These are phyloP conservation scores for Boechera stricta DNA, from an alignment of 345 rosid species.

Conservation along the genomic window DNA sequence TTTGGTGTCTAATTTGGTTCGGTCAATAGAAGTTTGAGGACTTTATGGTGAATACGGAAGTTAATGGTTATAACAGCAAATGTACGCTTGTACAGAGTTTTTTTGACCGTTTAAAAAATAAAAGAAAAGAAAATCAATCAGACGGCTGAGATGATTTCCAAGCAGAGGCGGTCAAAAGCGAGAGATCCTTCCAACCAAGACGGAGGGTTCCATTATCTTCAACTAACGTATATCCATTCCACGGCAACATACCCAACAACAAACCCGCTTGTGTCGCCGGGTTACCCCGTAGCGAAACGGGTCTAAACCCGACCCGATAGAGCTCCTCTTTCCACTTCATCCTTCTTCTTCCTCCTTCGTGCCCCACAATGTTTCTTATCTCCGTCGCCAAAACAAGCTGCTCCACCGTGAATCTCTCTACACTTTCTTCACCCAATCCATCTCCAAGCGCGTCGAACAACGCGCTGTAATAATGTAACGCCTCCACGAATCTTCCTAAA, in stretches of 20 bases:
- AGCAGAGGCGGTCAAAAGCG: slow-evolving; percentile 87
- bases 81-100: too few relatives aligned
- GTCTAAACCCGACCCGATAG: slow-evolving; percentile 65
- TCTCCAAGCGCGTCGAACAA: slow-evolving; percentile 94
- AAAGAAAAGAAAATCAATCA: slow-evolving; percentile 51
- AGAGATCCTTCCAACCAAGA: slow-evolving; percentile 95
- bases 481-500: slow-evolving; percentile 86
- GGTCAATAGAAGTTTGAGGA: too few relatives aligned
- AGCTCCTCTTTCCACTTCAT: slow-evolving; percentile 72
- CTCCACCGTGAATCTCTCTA: slow-evolving; percentile 92
- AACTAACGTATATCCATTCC: slow-evolving; percentile 90
- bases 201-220: slow-evolving; percentile 82
- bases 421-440: slow-evolving; percentile 62
- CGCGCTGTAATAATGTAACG: slow-evolving; percentile 94
- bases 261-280: slow-evolving; percentile 88
- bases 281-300: slow-evolving; percentile 82
- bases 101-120: too few relatives aligned
- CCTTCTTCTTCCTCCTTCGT: slow-evolving; percentile 50
- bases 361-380: slow-evolving; percentile 74
- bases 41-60: too few relatives aligned
- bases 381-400: slow-evolving; percentile 83
- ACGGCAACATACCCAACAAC: slow-evolving; percentile 87
- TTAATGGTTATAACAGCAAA: too few relatives aligned
- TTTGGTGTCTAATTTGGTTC: too few relatives aligned
- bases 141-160: slow-evolving; percentile 58